Conservation (phyloP, 768 basidiomycete species). For the Termitomyces sp. region DNA sequence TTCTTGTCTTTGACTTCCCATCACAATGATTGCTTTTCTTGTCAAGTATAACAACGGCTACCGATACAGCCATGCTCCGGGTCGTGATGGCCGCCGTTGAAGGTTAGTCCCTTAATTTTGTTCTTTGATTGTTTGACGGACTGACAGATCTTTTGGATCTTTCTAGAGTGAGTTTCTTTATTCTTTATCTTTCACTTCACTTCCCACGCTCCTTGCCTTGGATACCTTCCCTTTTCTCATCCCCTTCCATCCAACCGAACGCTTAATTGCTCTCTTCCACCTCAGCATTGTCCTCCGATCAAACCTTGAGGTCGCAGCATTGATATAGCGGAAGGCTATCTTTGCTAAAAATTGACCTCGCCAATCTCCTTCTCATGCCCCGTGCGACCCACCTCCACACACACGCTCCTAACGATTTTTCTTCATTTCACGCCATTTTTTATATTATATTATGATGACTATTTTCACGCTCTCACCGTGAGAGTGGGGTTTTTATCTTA, state of each 20-base stretch:
- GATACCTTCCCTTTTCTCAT: slow-evolving; percentile 3
- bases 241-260: slow-evolving; percentile 17
- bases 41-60: slow-evolving; percentile 78
- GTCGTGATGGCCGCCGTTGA: slow-evolving; percentile 96
- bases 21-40: neutral
- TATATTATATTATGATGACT: slow-evolving; percentile 8
- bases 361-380: neutral
- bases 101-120: slow-evolving; percentile 46
- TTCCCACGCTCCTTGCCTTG: slow-evolving; percentile 12
- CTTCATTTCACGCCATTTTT: slow-evolving; percentile 7
- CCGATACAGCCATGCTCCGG: slow-evolving; percentile 81
- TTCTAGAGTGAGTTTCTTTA: slow-evolving; percentile 60
- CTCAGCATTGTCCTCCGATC: slow-evolving; percentile 63
- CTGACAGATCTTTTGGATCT: slow-evolving; percentile 5
- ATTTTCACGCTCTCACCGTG: slow-evolving; percentile 8
- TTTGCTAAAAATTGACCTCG: slow-evolving; percentile 1
- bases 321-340: slow-evolving; percentile 38
- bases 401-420: slow-evolving; percentile 4
- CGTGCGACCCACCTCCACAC: neutral
- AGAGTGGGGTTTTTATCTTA: slow-evolving; percentile 16
- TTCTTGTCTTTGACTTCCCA: neutral
- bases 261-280: slow-evolving; percentile 25
- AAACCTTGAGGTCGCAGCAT: slow-evolving; percentile 59
- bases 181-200: slow-evolving; percentile 12
- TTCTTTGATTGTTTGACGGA: neutral